Base-by-base conservation (phyloP, 495 filamentous ascomycete genomes). In the Cairneyella variabilis region DNA sequence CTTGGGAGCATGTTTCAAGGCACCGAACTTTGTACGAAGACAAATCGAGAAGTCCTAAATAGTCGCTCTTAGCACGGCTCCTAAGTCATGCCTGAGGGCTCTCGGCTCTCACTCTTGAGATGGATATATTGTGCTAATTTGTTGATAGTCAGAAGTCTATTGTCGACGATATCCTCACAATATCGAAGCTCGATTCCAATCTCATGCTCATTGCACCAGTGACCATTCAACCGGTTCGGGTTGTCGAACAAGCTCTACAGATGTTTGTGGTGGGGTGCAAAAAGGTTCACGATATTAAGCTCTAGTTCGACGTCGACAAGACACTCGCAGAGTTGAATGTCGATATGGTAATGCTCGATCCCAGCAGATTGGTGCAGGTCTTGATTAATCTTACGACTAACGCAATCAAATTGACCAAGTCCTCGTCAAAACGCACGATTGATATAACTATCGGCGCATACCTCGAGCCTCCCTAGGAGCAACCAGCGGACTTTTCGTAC, bases 141-240 rank as follows among this genome's bases (percentile, higher is more conserved):
- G n/a, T n/a, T n/a, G n/a, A n/a, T n/a, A n/a, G n/a, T 61, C 89
- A 93, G 61, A 89, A 88, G 66, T 77, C 84, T 16, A 79, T 79
- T 42, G 84, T 92, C 2, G 85, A 92, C 39, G 52, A 61, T 63
- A 84, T 95, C 27, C 70, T 95, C 21, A 89, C 86, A 3, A 80
- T 90, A 22, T 91, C 87, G 2, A 95, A 93, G 59, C 73, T 95
- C n/a, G 89, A 95, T 55, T 88, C 87, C 2, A 83, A 85, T 21
- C 76, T 91, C 56, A 69, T 95, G 6, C 76, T 86, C 9, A 82
- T 95, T 11, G 83, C 85, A 6, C 89, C 88, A 2, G 80, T 86
- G n/a, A 78, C 84, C 53, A 79, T 84, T 5, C 82, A 88, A 62
- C 89, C 90, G 2, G 67, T 83, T 44, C 64, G 69, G 14, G 78